phyloP scores from a whole-genome alignment of 768 basidiomycete species.

The Pulveroboletus sp. region DNA sequence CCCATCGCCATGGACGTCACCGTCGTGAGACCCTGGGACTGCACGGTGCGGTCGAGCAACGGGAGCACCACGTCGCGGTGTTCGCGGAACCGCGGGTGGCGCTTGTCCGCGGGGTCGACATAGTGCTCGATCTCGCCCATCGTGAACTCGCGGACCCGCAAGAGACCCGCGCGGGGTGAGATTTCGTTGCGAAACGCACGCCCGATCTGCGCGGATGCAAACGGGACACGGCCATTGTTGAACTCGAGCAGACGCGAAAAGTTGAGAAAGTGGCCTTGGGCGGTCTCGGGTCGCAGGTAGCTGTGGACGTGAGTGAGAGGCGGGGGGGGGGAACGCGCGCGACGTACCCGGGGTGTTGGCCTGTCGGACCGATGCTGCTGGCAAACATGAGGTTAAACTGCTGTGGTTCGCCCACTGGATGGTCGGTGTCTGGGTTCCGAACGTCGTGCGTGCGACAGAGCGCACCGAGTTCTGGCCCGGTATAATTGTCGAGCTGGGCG shows the following conservation, averaged over 20 bases:
- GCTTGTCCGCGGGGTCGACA: slow-evolving; percentile 93
- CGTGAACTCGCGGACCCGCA: slow-evolving; percentile 97
- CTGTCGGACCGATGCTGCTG: slow-evolving; percentile 95
- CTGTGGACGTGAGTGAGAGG: slow-evolving; percentile 35
- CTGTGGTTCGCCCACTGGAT: slow-evolving; percentile 89
- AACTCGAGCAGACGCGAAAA: slow-evolving; percentile 96
- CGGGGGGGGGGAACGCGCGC: fast-evolving
- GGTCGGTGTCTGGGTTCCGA: slow-evolving; percentile 87
- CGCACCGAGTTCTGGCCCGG: slow-evolving; percentile 84
- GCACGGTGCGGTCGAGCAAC: slow-evolving; percentile 82
- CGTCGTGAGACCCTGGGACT: slow-evolving; percentile 68
- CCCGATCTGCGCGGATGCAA: slow-evolving; percentile 96
- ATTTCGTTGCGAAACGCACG: slow-evolving; percentile 98
- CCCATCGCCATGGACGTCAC: slow-evolving; percentile 72
- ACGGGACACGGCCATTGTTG: slow-evolving; percentile 95
- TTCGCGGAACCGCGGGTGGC: slow-evolving; percentile 79
- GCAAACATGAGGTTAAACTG: slow-evolving; percentile 99
- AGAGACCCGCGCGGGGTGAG: slow-evolving; percentile 90
- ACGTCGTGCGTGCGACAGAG: slow-evolving; percentile 80
- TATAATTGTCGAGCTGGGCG: slow-evolving; percentile 71
- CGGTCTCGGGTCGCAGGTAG: slow-evolving; percentile 95
- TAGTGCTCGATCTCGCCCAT: slow-evolving; percentile 99
- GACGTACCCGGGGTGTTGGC: slow-evolving; percentile 86
- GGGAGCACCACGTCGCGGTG: slow-evolving; percentile 71
- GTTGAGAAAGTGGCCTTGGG: slow-evolving; percentile 98